Percentiles rank a stretch among this genome's conserved stretches.
These are phyloP conservation scores for Nannizzia gypsea DNA, from an alignment of 2,329 filamentous ascomycete species.

Conservation along the genomic window DNA sequence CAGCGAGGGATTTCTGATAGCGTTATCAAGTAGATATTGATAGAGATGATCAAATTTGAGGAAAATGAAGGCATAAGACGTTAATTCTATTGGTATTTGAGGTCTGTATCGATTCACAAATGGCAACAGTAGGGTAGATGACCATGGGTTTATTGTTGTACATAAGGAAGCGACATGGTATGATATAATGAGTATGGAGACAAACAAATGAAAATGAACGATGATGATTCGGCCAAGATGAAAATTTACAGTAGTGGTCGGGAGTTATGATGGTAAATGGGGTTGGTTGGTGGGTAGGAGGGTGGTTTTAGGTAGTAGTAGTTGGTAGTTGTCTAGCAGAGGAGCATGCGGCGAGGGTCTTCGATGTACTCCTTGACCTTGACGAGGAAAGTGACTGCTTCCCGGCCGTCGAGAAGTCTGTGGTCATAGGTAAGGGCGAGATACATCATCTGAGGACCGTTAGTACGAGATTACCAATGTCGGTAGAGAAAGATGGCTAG, in stretches of 20 bases:
- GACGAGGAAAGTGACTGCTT: constrained; percentile 90
- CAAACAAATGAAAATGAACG: background rate
- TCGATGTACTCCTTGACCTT: constrained; percentile 98
- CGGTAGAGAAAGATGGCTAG: background rate
- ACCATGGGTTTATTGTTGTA: background rate
- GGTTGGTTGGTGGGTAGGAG: background rate
- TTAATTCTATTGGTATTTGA: constrained; percentile 1
- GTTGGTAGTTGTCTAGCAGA: constrained; percentile 31
- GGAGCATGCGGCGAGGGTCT: constrained; percentile 82
- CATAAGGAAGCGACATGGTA: background rate
- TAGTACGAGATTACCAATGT: background rate
- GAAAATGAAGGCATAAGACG: background rate
- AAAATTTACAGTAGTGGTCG: background rate
- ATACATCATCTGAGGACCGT: constrained; percentile 73
- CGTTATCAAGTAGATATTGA: no score
- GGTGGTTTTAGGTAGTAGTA: background rate
- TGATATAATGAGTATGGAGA: background rate
- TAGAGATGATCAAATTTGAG: background rate
- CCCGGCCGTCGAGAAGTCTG: constrained; percentile 83
- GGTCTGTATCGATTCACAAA: background rate
- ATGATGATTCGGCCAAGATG: background rate
- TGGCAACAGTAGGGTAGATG: background rate
- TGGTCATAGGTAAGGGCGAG: constrained; percentile 96
- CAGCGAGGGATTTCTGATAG: background rate
- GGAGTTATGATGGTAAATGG: background rate